Evolutionary conservation across 2,329 filamentous ascomycete genomes (phyloP).

Genomic region (Trichophyton simii): DNA sequence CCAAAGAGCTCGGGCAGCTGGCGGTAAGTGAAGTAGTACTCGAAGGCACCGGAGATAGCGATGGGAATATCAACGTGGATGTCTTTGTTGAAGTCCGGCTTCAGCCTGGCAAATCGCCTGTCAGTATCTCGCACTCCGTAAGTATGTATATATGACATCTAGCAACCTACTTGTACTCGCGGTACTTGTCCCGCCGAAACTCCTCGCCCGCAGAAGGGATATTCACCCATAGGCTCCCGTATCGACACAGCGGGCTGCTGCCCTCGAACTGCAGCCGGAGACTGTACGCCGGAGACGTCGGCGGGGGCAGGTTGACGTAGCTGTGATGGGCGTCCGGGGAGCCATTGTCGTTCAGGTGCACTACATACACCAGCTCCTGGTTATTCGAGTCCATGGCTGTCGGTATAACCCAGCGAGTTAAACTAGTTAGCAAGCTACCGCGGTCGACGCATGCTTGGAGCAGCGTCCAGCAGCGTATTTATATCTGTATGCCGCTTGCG

Average conservation of each 20-base stretch:
- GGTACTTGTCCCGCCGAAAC: conserved; percentile 69
- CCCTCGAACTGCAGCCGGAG: conserved; percentile 87
- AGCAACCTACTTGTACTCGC: conserved; percentile 67
- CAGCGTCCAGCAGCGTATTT: neutral
- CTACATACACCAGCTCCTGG: conserved; percentile 53
- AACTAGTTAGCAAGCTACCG: no score
- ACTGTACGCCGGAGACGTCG: conserved; percentile 57
- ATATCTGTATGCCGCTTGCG: neutral
- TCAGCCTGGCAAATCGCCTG: conserved; percentile 46
- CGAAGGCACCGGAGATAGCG: conserved; percentile 70
- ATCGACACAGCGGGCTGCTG: conserved; percentile 84
- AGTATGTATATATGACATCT: neutral
- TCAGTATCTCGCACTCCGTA: conserved; percentile 5
- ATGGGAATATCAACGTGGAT: conserved; percentile 85
- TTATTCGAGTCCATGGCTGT: neutral
- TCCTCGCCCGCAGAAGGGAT: conserved; percentile 63
- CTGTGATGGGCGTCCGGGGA: conserved; percentile 77
- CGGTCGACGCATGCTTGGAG: no score
- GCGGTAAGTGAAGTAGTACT: conserved; percentile 86
- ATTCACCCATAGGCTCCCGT: conserved; percentile 95
- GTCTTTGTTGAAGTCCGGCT: conserved; percentile 82
- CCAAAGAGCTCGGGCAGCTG: conserved; percentile 60
- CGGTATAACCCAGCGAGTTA: neutral
- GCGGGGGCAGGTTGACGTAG: conserved; percentile 83
- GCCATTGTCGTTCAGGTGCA: conserved; percentile 85